These are phyloP conservation scores for Vitis hybrid DNA, from an alignment of 177 flowering plant species.

Conservation along the genomic window DNA sequence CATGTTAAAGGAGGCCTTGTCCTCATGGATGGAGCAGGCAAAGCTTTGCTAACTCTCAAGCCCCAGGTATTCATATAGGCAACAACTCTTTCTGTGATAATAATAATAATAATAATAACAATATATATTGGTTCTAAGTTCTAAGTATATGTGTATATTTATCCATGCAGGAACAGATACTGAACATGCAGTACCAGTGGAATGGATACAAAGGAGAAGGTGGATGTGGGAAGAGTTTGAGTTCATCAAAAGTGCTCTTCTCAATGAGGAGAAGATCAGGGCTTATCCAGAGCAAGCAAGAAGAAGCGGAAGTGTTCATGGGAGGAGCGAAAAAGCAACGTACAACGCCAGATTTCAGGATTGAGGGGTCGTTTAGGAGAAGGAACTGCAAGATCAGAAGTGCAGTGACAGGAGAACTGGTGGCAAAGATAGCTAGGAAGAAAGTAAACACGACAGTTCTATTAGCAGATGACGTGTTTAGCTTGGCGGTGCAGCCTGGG, in stretches of 20 bases:
- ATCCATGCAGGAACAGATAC: conserved; percentile 23
- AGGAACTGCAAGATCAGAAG: conserved; percentile 41
- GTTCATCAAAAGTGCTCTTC: conserved; percentile 26
- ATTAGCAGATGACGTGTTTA: conserved; percentile 54
- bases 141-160: background rate
- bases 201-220: conserved; percentile 46
- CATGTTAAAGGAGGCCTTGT: conserved; percentile 33
- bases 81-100: too few relatives aligned
- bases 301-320: conserved; percentile 42
- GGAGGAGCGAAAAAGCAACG: background rate
- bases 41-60: conserved; percentile 42
- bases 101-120: too few relatives aligned
- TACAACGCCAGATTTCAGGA: conserved; percentile 32
- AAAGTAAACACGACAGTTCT: conserved; percentile 40
- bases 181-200: conserved; percentile 59
- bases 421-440: conserved; percentile 51
- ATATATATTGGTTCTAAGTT: too few relatives aligned
- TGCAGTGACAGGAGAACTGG: conserved; percentile 27
- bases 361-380: conserved; percentile 47
- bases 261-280: conserved; percentile 41
- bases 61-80: conserved; percentile 34
- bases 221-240: conserved; percentile 7
- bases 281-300: conserved; percentile 9
- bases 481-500: conserved; percentile 47
- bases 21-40: conserved; percentile 67